Conservation (phyloP, 1,139 yeast species). For the Diutina mesorugosa region DNA sequence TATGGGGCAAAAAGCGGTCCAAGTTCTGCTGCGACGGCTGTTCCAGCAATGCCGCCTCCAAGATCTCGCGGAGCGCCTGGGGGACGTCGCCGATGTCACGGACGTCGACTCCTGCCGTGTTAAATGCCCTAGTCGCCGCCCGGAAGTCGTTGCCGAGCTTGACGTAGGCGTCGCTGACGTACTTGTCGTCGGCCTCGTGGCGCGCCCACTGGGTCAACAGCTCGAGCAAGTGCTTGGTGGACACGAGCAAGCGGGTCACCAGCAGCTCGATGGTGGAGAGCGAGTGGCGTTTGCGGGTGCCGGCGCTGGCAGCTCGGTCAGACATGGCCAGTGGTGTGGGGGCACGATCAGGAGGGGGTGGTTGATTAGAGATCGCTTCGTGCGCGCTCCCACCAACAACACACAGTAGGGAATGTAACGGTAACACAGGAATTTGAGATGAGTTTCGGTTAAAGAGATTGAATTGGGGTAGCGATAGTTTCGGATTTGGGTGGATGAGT, state of each 20-base stretch:
- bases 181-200: slow-evolving; percentile 62
- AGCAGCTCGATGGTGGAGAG: slow-evolving; percentile 68
- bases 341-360: too few relatives aligned
- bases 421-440: too few relatives aligned
- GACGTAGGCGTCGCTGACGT: slow-evolving; percentile 86
- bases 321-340: not conserved
- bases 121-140: slow-evolving; percentile 66
- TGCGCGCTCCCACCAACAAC: too few relatives aligned
- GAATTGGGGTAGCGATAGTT: too few relatives aligned
- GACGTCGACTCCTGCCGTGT: slow-evolving; percentile 58
- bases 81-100: slow-evolving; percentile 72
- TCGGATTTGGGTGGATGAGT: too few relatives aligned
- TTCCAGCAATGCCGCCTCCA: slow-evolving; percentile 81
- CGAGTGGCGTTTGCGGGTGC: slow-evolving; percentile 15
- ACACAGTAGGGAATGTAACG: too few relatives aligned
- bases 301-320: not conserved
- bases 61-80: slow-evolving; percentile 50
- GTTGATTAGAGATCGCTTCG: too few relatives aligned
- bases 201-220: slow-evolving; percentile 88
- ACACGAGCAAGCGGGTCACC: slow-evolving; percentile 70
- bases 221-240: slow-evolving; percentile 80
- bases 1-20: slow-evolving; percentile 71
- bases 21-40: slow-evolving; percentile 76
- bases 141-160: slow-evolving; percentile 89
- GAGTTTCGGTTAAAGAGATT: too few relatives aligned